Percentiles rank a stretch among this genome's conserved stretches.
These are phyloP conservation scores for Saccharomyces paradoxus DNA, from an alignment of 805 yeast species.

Conservation along the genomic window DNA sequence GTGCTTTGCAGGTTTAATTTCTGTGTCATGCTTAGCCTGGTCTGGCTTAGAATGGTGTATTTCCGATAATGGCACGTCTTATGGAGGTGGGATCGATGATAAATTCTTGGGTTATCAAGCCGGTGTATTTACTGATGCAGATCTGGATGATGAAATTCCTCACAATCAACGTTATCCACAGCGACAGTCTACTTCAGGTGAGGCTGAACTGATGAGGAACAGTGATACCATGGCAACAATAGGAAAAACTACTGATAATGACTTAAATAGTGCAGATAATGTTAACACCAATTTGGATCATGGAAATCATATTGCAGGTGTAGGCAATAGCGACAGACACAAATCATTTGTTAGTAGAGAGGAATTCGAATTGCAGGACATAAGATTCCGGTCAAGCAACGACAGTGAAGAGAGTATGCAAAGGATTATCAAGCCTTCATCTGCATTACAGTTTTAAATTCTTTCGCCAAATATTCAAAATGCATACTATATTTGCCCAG, in stretches of 20 bases:
- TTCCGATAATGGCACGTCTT: conserved; percentile 8
- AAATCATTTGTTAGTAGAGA: conserved; percentile 3
- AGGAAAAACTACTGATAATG: background rate
- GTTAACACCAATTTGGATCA: background rate
- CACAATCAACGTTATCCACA: conserved; percentile 1
- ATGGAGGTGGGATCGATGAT: conserved; percentile 7
- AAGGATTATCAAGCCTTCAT: conserved; percentile 17
- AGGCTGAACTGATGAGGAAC: conserved; percentile 2
- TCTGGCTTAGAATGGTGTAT: conserved; percentile 32
- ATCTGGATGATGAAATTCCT: background rate
- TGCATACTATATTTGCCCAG: background rate
- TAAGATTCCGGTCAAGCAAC: conserved; percentile 13
- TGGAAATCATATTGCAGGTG: background rate
- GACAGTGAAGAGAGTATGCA: conserved; percentile 10
- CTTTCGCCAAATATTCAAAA: background rate
- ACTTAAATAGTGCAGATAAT: background rate
- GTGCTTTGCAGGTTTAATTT: conserved; percentile 14
- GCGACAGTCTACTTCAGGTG: background rate
- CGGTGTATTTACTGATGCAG: conserved; percentile 8
- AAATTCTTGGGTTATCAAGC: conserved; percentile 9
- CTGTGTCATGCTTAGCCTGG: conserved; percentile 24
- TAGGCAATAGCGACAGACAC: background rate
- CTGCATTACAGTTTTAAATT: conserved; percentile 20
- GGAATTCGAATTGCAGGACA: conserved; percentile 18
- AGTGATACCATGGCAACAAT: background rate